Evolutionary conservation across 192 early-diverging fungal genomes (phyloP).

Genomic region (Backusella tuberculispora): DNA sequence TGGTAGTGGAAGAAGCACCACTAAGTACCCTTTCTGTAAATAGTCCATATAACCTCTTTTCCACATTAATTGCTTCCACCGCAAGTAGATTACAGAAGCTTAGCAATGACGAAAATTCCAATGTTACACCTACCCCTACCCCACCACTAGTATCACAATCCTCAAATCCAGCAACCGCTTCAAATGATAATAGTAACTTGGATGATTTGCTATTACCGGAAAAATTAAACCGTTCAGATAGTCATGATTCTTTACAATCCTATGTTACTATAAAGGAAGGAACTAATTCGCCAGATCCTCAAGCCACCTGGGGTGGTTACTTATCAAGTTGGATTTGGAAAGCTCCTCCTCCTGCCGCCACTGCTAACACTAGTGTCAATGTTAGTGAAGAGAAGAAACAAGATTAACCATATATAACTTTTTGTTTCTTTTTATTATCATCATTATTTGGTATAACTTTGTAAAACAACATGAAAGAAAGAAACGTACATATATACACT

Average conservation of each 20-base stretch:
- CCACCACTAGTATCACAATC: too few relatives aligned
- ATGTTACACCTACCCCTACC: neutral
- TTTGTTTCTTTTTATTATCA: neutral
- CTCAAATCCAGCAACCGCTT: too few relatives aligned
- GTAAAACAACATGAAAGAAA: too few relatives aligned
- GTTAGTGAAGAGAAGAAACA: constrained; percentile 13
- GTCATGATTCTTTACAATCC: constrained; percentile 34
- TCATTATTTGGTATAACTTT: too few relatives aligned
- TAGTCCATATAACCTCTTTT: constrained; percentile 26
- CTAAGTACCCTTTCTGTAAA: constrained; percentile 5
- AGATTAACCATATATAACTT: neutral
- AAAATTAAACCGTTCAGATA: constrained; percentile 24
- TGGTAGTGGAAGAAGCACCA: neutral
- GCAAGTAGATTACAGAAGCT: constrained; percentile 2
- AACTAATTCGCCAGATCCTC: neutral
- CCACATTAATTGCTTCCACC: constrained; percentile 20
- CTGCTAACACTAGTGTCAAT: neutral
- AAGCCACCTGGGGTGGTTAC: constrained; percentile 24
- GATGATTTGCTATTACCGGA: neutral
- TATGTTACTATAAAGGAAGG: constrained; percentile 14
- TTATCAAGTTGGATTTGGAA: constrained; percentile 24
- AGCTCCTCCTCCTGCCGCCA: neutral
- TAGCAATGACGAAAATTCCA: neutral
- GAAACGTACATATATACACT: too few relatives aligned
- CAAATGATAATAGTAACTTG: too few relatives aligned